A percentile compares a stretch with the other conserved stretches of the same genome.
These are phyloP conservation scores for Gelatoporia subvermispora DNA, from an alignment of 768 basidiomycete genomes.

Conservation along the genomic window DNA sequence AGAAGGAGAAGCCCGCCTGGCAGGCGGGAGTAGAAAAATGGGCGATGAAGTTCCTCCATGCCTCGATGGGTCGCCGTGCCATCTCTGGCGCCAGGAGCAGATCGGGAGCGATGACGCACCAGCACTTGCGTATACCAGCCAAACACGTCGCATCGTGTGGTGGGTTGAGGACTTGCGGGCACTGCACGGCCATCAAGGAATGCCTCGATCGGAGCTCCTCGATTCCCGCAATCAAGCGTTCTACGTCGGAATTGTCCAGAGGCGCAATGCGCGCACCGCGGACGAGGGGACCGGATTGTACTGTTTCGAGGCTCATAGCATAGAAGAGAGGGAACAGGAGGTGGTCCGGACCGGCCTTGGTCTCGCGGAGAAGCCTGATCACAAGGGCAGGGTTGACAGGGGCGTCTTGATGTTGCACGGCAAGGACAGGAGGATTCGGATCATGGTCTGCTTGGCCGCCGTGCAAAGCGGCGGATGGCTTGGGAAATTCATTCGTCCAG, in stretches of 20 bases:
- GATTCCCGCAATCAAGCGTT: slow-evolving; percentile 19
- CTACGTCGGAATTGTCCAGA: slow-evolving; percentile 17
- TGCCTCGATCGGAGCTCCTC: slow-evolving; percentile 15
- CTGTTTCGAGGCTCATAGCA: slow-evolving; percentile 19
- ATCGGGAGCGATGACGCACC: neutral
- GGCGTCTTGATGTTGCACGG: slow-evolving; percentile 9
- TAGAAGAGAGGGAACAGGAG: slow-evolving; percentile 24
- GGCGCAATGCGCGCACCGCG: slow-evolving; percentile 17
- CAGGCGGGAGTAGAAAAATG: neutral
- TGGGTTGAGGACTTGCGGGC: neutral
- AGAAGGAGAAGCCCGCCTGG: slow-evolving; percentile 2
- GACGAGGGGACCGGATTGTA: slow-evolving; percentile 14
- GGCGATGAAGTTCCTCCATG: slow-evolving; percentile 7
- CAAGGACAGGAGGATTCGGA: neutral
- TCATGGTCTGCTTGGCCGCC: neutral
- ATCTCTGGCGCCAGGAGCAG: neutral
- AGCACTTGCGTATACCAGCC: neutral
- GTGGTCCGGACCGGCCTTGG: slow-evolving; percentile 8
- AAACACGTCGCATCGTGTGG: neutral
- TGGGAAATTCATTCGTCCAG: slow-evolving; percentile 4
- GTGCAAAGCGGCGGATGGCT: slow-evolving; percentile 1
- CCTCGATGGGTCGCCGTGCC: slow-evolving; percentile 11
- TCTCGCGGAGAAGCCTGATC: slow-evolving; percentile 22
- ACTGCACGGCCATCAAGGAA: neutral
- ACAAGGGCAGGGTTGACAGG: slow-evolving; percentile 19